Base-by-base conservation (phyloP, 2,329 filamentous ascomycete genomes). In the Erysiphe pulchra region DNA sequence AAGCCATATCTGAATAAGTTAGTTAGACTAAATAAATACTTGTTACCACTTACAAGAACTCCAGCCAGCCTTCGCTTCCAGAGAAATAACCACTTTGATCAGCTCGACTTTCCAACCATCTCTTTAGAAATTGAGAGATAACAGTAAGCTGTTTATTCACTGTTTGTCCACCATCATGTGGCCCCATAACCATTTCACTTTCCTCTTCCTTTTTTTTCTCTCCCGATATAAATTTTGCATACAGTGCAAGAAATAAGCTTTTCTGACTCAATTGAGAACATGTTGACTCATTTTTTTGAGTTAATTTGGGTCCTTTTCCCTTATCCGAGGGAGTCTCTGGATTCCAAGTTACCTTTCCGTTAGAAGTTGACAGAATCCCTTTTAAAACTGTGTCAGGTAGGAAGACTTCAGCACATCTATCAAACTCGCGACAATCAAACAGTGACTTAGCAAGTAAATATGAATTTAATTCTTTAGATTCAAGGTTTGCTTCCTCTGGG, bases 101-200 rank as follows among this genome's bases (percentile, higher is more conserved):
- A 46, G 64, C 68, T 48, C 77, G 70, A 52, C 80, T 71, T 17
- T 69, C 67, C 55, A 95, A 87, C 77, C 85, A 93, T 18, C 73
- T 70, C 52, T 90, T 77, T 31, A 98, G 65, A 31, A 80, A 77
- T 7, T 77, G 73, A 17, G 80, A 77, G 34, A 95, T 73, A 0
- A 72, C 69, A 2, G 80, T 68, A 30, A 98, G 64, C 59, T 95
- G 84, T 59, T 85, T 84, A 60, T 98, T 98, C 48, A 75, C 63
- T 1, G 83, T 81, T 31, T 77, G 77, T 1, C 86, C 85, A 13
- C 84, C 76, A 61, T 98, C 90, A 48, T 86, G 77, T 1, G 90
- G 87, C 0, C 90, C 90, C 62, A 95, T 75, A 44, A 98, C 82
- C 80, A 94, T 94, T 63, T 98, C 90, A 18, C 82, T 84, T 47